These are phyloP conservation scores for Alliaria petiolata DNA, from an alignment of 345 rosid species.

Conservation along the genomic window DNA sequence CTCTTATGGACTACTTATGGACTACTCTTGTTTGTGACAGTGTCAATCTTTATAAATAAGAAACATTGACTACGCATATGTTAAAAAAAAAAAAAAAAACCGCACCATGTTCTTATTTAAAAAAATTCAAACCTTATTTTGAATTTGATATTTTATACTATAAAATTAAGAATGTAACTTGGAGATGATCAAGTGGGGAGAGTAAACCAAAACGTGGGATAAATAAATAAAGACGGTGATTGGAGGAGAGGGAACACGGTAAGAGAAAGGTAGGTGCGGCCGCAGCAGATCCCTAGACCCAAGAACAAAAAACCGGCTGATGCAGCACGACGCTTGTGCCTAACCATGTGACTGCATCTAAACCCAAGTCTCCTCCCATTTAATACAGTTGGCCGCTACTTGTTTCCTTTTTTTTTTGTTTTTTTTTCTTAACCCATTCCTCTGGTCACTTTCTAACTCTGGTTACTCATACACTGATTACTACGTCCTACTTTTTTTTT, in stretches of 20 bases:
- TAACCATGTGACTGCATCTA: slow-evolving; percentile 28
- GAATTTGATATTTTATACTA: too few species aligned
- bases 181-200: slow-evolving; percentile 13
- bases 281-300: slow-evolving; percentile 18
- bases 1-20: too few species aligned
- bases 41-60: too few species aligned
- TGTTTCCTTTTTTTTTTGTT: slow-evolving; percentile 4
- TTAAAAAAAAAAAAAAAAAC: too few species aligned
- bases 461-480: slow-evolving; percentile 4
- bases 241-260: not conserved
- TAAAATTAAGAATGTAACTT: not conserved
- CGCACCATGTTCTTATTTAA: too few species aligned
- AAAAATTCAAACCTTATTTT: too few species aligned
- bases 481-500: not conserved
- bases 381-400: slow-evolving; percentile 26
- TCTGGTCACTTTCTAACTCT: slow-evolving; percentile 19
- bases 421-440: not conserved
- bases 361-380: slow-evolving; percentile 13
- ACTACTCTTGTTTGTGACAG: too few species aligned
- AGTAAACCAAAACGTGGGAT: slow-evolving; percentile 15
- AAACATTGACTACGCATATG: too few species aligned
- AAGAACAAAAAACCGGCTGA: not conserved
- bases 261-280: slow-evolving; percentile 14
- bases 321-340: slow-evolving; percentile 23
- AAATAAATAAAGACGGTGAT: not conserved